phyloP scores from a whole-genome alignment of 1,284 basidiomycete species.

The Rhodotorula sp. region DNA sequence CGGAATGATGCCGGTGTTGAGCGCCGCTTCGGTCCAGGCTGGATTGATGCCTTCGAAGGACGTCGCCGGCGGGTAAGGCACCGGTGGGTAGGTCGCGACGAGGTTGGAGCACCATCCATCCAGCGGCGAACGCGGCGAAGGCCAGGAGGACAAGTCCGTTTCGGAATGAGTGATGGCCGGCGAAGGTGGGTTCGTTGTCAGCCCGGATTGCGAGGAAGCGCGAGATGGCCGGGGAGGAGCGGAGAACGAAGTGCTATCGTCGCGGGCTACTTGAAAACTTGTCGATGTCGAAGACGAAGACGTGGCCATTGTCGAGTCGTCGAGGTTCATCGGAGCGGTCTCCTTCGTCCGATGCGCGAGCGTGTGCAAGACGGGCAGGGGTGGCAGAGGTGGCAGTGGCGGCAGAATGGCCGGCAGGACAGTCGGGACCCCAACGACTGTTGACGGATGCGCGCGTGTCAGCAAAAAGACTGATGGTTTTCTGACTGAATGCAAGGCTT shows the following conservation, averaged over 20 bases:
- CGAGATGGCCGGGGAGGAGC: background rate
- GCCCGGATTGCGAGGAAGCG: background rate
- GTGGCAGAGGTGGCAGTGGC: background rate
- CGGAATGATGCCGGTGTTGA: background rate
- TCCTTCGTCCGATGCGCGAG: background rate
- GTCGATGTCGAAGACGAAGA: background rate
- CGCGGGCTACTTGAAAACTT: background rate
- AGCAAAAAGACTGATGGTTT: background rate
- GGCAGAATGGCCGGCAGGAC: conserved; percentile 7
- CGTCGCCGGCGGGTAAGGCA: conserved; percentile 9
- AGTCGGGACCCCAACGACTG: background rate
- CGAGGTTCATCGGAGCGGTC: background rate
- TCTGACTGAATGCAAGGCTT: background rate
- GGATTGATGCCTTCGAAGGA: background rate
- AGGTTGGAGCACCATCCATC: background rate
- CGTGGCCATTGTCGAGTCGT: background rate
- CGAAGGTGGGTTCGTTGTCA: background rate
- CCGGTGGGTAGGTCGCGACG: conserved; percentile 13
- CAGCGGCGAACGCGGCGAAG: conserved; percentile 9
- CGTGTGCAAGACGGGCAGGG: background rate
- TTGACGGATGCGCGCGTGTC: background rate
- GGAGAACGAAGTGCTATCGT: background rate
- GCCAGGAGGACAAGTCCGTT: conserved; percentile 12
- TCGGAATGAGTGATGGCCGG: background rate
- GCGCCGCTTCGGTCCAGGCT: conserved; percentile 2